Evolutionary conservation across 2,329 filamentous ascomycete genomes (phyloP).

Genomic region (Verticillium isaacii): DNA sequence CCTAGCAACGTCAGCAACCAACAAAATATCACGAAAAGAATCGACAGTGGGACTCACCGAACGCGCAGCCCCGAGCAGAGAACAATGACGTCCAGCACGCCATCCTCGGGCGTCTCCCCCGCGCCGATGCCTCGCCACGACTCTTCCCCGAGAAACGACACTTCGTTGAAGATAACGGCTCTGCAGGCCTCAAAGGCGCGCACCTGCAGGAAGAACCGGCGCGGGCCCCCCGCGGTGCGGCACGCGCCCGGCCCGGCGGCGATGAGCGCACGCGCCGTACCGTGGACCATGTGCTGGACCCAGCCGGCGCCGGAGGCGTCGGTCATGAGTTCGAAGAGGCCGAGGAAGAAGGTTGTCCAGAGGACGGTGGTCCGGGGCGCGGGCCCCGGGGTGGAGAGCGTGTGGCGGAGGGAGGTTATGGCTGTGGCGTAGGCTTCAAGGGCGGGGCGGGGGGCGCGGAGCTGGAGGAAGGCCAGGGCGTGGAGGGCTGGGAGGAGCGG

Average conservation of each 20-base stretch:
- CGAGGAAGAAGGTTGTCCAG: conserved; percentile 28
- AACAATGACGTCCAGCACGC: conserved; percentile 24
- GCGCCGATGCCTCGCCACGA: background rate
- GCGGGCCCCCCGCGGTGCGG: background rate
- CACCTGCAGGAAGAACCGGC: conserved; percentile 22
- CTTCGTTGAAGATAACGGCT: conserved; percentile 24
- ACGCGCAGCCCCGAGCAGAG: conserved; percentile 23
- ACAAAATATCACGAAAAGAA: background rate
- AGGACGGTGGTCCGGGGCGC: conserved; percentile 8
- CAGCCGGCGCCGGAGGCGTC: conserved; percentile 25
- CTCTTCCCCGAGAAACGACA: conserved; percentile 18
- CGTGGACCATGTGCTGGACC: conserved; percentile 28
- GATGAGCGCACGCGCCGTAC: conserved; percentile 24
- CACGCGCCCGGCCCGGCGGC: conserved; percentile 20
- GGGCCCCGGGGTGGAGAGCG: background rate
- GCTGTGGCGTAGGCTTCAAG: background rate
- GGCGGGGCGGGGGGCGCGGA: background rate
- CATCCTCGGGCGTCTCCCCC: conserved; percentile 12
- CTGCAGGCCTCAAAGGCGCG: conserved; percentile 26
- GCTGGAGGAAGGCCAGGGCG: background rate
- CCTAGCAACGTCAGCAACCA: background rate
- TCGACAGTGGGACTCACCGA: conserved; percentile 15
- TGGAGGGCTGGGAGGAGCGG: background rate
- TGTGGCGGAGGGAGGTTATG: background rate
- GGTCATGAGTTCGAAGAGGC: conserved; percentile 29